A percentile compares a stretch with the other conserved stretches of the same genome.
phyloP scores from a whole-genome alignment of 2,329 filamentous ascomycete species.

The Pseudofabraea citricarpa region DNA sequence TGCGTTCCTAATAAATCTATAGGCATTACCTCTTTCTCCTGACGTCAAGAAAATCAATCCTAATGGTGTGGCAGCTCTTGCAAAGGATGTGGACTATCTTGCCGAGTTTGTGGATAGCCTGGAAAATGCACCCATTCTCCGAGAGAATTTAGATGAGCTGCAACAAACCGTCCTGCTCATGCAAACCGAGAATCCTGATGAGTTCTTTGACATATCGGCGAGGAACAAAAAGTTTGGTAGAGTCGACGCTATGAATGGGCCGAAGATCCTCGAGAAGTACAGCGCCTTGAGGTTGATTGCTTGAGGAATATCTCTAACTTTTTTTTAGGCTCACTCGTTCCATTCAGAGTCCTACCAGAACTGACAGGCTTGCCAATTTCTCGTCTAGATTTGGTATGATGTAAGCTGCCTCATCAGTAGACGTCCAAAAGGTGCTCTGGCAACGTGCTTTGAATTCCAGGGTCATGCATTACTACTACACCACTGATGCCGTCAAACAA shows the following conservation, averaged over 20 bases:
- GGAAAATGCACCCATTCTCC: slow-evolving; percentile 77
- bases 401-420: slow-evolving; percentile 19
- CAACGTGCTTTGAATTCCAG: too few relatives aligned
- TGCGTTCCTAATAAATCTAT: slow-evolving; percentile 5
- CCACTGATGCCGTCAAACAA: too few relatives aligned
- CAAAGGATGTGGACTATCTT: slow-evolving; percentile 79
- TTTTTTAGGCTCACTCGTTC: slow-evolving; percentile 55
- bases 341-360: slow-evolving; percentile 51
- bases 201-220: slow-evolving; percentile 90
- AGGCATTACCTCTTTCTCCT: slow-evolving; percentile 49
- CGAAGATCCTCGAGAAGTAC: slow-evolving; percentile 86
- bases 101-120: slow-evolving; percentile 82
- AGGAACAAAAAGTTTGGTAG: slow-evolving; percentile 91
- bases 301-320: too few relatives aligned
- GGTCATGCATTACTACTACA: too few relatives aligned
- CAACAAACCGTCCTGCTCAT: slow-evolving; percentile 89
- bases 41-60: slow-evolving; percentile 84
- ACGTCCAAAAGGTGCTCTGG: too few relatives aligned
- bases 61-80: slow-evolving; percentile 74
- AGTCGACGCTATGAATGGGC: slow-evolving; percentile 87
- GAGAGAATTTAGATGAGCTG: slow-evolving; percentile 86
- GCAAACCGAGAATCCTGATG: slow-evolving; percentile 84
- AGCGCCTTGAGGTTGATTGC: too few relatives aligned
- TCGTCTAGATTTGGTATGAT: slow-evolving; percentile 72
- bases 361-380: slow-evolving; percentile 64